A percentile compares a stretch with the other conserved stretches of the same genome.
Evolutionary conservation across 202 grass and related monocot genomes (phyloP).

Genomic region (Dendrocalamus latiflorus): DNA sequence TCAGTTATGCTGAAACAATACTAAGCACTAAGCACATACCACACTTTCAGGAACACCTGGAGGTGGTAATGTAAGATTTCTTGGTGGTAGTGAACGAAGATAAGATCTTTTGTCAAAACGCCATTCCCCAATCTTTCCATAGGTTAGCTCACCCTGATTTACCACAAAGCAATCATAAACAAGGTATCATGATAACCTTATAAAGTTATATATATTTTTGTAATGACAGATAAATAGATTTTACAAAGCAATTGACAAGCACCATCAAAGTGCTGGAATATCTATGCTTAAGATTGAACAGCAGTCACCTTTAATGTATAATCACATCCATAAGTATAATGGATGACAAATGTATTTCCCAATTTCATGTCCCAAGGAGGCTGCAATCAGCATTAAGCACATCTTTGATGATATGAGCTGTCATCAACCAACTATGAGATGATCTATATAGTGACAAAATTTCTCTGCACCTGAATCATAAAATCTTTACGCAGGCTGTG

Average conservation of each 20-base stretch:
- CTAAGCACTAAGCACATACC: conserved; percentile 49
- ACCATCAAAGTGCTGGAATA: background rate
- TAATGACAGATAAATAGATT: background rate
- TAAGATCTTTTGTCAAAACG: conserved; percentile 99
- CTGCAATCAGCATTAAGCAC: conserved; percentile 49
- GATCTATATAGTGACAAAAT: conserved; percentile 23
- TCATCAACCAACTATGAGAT: background rate
- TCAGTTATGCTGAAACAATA: background rate
- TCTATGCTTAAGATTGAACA: conserved; percentile 12
- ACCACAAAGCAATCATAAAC: conserved; percentile 5
- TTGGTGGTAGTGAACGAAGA: conserved; percentile 74
- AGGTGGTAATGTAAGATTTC: conserved; percentile 88
- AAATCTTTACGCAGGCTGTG: conserved; percentile 97
- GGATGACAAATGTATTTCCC: conserved; percentile 71
- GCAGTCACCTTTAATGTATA: conserved; percentile 73
- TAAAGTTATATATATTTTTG: background rate
- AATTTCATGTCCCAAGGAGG: conserved; percentile 82
- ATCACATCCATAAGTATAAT: conserved; percentile 96
- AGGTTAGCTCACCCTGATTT: conserved; percentile 79
- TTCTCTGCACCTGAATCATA: conserved; percentile 91
- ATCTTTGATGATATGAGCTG: conserved; percentile 25
- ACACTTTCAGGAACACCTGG: conserved; percentile 98
- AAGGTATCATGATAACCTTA: background rate
- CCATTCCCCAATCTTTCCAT: conserved; percentile 98
- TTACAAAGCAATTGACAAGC: conserved; percentile 8